Evolutionary conservation across 495 filamentous ascomycete species (phyloP).

Genomic region (Neurospora hispaniola): DNA sequence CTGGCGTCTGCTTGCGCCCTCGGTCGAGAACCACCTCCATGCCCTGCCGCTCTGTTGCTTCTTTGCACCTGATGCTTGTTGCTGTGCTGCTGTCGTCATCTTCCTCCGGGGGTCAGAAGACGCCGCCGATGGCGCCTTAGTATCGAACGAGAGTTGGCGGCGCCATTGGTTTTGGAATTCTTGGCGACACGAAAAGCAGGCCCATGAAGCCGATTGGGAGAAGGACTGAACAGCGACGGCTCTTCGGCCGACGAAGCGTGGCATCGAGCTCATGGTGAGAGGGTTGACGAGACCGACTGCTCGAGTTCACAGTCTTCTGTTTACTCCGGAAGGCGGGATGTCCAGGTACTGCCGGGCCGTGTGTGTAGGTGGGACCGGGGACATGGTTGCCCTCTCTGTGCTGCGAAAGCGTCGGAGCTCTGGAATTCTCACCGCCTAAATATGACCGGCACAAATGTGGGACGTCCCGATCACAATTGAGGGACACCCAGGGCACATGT

Average conservation of each 20-base stretch:
- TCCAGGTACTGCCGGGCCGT: neutral
- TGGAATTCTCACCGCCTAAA: neutral
- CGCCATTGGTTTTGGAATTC: neutral
- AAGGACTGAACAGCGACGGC: neutral
- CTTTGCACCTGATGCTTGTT: slow-evolving; percentile 12
- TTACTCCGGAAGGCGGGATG: neutral
- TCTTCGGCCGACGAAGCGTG: slow-evolving; percentile 8
- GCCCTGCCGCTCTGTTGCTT: slow-evolving; percentile 10
- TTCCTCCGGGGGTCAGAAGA: neutral
- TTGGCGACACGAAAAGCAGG: slow-evolving; percentile 7
- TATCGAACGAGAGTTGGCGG: neutral
- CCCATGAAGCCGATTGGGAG: neutral
- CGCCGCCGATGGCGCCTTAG: neutral
- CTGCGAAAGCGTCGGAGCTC: neutral
- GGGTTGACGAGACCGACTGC: neutral
- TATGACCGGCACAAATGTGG: neutral
- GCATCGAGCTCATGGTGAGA: slow-evolving; percentile 14
- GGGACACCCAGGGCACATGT: neutral
- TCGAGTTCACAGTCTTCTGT: neutral
- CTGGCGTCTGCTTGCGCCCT: slow-evolving; percentile 5
- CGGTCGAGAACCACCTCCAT: slow-evolving; percentile 13
- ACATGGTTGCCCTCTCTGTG: neutral
- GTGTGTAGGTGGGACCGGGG: neutral
- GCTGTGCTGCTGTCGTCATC: neutral
- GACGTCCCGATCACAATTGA: neutral